Conservation (phyloP, 2,329 filamentous ascomycete species). For the Ceratocystis eucalypticola region DNA sequence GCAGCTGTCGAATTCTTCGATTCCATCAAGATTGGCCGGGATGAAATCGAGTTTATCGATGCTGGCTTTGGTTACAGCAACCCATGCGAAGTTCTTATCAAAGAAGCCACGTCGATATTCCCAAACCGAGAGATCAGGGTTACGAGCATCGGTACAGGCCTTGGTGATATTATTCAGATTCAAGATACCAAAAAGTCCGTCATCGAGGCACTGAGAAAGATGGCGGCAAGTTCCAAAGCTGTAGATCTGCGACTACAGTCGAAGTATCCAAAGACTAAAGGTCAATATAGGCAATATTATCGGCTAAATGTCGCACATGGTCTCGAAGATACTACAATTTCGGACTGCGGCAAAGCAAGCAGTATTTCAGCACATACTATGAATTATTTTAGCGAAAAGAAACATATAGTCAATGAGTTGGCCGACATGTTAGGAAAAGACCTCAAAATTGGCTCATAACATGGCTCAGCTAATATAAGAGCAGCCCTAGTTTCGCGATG, state of each 20-base stretch:
- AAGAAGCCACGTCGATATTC: constrained; percentile 23
- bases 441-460: too few relatives aligned
- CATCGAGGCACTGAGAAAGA: not conserved
- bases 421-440: not conserved
- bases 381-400: constrained; percentile 20
- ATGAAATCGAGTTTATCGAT: constrained; percentile 25
- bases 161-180: constrained; percentile 21
- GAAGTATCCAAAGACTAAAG: constrained; percentile 19
- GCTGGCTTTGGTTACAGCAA: constrained; percentile 26
- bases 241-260: constrained; percentile 5
- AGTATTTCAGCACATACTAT: constrained; percentile 21
- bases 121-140: constrained; percentile 20
- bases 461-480: too few relatives aligned
- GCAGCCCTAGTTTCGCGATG: too few relatives aligned
- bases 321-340: constrained; percentile 22
- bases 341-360: constrained; percentile 23
- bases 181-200: constrained; percentile 12
- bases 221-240: not conserved
- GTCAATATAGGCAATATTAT: constrained; percentile 19
- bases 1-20: constrained; percentile 25
- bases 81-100: constrained; percentile 24
- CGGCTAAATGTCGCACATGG: constrained; percentile 24
- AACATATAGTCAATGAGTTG: not conserved
- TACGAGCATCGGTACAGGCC: constrained; percentile 24
- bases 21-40: constrained; percentile 23